Evolutionary conservation across 148 eudicot genomes (phyloP), one percentile per base, ranked within the genome.

Genomic region (Persicaria tinctoria): DNA sequence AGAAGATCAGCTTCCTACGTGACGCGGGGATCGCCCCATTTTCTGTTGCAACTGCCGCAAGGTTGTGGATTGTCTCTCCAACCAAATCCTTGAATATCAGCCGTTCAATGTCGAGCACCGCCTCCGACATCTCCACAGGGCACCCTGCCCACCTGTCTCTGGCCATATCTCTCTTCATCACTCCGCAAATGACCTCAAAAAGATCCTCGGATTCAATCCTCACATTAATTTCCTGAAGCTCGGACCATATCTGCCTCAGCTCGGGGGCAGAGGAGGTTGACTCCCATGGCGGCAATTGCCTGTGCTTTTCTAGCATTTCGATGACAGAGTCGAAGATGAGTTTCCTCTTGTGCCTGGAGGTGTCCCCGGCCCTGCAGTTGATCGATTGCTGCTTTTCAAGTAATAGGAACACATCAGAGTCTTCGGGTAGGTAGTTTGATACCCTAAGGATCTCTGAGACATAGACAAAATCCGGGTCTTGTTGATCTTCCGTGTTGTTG

Each of bases 21-120:
- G 79, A 77, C 72, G 83, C 82, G n/a, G 73, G 75, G 11, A 41
- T 66, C 46, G 63, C 73, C 51, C 14, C 54, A 17, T 74, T 80
- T 78, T 81, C 51, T 5, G 82, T 80, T 13, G 85, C 76, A 55
- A 80, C 10, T 1, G 50, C 57, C 2, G 87, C 91, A 5, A 92
- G 83, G 77, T 86, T 92, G 8, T 82, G 76, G 69, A 95, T 89
- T 0, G 87, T 82, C 51, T 95, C 99, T 2, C 88, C 83, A 5
- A 95, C 81, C 54, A 95, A 76, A 75, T 95, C 99, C 87, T 92
- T 95, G 76, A 86, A 95, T 76, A 95, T 84, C 66, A 89, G 56
- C 77, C 97, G 82, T 76, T 95, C 99, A 53, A 95, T 87, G 82
- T 95, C 90, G 75, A 95, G 66, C 20, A 89, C 85, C 0, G 84